These are phyloP conservation scores for Colletotrichum sp. DNA, from an alignment of 2,329 filamentous ascomycete genomes.

Conservation along the genomic window DNA sequence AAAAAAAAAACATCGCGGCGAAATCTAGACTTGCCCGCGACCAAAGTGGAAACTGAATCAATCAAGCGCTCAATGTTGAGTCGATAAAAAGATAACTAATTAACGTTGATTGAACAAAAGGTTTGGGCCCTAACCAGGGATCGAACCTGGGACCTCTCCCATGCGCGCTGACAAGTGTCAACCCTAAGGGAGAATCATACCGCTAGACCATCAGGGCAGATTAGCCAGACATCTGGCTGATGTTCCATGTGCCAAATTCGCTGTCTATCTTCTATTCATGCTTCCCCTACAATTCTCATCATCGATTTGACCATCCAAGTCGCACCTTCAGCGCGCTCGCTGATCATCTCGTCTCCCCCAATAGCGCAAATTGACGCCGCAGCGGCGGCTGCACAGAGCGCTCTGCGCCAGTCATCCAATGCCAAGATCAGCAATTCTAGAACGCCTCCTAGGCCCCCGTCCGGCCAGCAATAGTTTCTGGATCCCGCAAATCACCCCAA, in stretches of 20 bases:
- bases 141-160: constrained; percentile 11
- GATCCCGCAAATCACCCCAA: background rate
- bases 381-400: background rate
- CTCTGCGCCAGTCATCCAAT: background rate
- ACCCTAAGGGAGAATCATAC: constrained; percentile 12
- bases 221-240: rapidly evolving
- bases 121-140: background rate
- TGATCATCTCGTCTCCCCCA: background rate
- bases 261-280: no score
- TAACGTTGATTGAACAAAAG: background rate
- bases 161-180: rapidly evolving
- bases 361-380: background rate
- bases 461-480: background rate
- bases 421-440: background rate
- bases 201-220: background rate
- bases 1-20: background rate
- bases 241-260: rapidly evolving
- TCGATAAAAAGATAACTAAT: no score
- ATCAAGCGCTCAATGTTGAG: background rate
- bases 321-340: background rate
- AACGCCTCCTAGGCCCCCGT: background rate
- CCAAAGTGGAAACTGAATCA: background rate
- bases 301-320: no score
- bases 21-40: background rate
- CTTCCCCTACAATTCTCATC: no score